phyloP scores from a whole-genome alignment of 208 protist species.

The Leishmania major region DNA sequence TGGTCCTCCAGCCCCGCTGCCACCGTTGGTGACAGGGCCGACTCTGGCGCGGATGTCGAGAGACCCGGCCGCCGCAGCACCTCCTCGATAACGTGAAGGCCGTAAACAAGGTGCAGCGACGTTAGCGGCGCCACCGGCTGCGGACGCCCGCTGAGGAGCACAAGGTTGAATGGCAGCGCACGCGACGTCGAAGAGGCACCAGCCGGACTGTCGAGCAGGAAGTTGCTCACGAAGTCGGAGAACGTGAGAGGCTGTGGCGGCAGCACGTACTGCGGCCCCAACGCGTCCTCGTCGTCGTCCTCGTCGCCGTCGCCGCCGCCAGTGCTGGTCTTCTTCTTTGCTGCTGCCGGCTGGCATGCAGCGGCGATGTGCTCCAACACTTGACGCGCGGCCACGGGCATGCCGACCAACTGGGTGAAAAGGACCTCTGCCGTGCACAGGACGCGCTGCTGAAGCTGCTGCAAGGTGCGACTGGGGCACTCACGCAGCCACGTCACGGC shows the following conservation, averaged over 20 bases:
- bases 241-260: constrained; percentile 31
- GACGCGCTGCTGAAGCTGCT: constrained; percentile 48
- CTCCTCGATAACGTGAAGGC: constrained; percentile 37
- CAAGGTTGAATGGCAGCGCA: constrained; percentile 6
- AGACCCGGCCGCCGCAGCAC: constrained; percentile 16
- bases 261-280: constrained; percentile 14
- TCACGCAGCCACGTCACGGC: constrained; percentile 45
- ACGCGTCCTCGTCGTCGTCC: constrained; percentile 2
- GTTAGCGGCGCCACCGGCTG: constrained; percentile 37
- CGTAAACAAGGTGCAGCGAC: constrained; percentile 43
- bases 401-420: constrained; percentile 33
- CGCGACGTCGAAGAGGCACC: background rate
- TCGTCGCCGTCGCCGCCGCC: background rate
- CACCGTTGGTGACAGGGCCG: background rate
- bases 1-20: constrained; percentile 15
- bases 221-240: constrained; percentile 28
- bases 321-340: background rate
- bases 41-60: background rate
- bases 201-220: constrained; percentile 7
- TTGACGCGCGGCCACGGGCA: constrained; percentile 29
- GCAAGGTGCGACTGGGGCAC: constrained; percentile 44
- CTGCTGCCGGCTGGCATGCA: background rate
- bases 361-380: constrained; percentile 10
- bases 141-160: constrained; percentile 34
- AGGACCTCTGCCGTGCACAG: constrained; percentile 34